These are phyloP conservation scores for Geotrichum candidum DNA, from an alignment of 1,139 yeast species.

Conservation along the genomic window DNA sequence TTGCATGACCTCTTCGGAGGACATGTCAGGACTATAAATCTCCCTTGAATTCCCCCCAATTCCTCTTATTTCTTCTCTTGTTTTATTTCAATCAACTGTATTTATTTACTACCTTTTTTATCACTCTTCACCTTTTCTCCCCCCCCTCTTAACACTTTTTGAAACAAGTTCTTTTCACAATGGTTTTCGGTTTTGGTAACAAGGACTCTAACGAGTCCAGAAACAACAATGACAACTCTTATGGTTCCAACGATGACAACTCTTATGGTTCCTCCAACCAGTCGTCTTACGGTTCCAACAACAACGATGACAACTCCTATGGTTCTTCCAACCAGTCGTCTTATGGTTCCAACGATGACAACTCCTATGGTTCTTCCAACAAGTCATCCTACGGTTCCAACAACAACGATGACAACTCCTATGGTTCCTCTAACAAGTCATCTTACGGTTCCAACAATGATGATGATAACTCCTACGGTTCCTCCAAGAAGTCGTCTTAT, in stretches of 20 bases:
- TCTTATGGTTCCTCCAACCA: conserved; percentile 17
- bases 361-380: conserved; percentile 19
- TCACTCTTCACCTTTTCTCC: not conserved
- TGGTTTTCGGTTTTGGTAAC: conserved; percentile 9
- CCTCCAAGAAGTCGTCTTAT: too few species aligned
- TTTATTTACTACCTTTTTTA: not conserved
- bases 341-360: conserved; percentile 26
- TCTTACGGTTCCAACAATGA: conserved; percentile 21
- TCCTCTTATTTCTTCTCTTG: not conserved
- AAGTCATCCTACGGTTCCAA: conserved; percentile 28
- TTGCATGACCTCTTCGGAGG: too few species aligned
- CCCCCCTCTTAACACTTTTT: not conserved
- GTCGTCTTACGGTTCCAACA: conserved; percentile 14
- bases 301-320: conserved; percentile 16
- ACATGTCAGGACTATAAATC: not conserved
- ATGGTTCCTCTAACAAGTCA: conserved; percentile 14
- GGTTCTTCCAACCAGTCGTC: conserved; percentile 20
- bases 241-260: conserved; percentile 12
- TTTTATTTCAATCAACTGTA: not conserved
- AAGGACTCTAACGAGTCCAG: conserved; percentile 12
- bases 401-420: conserved; percentile 19
- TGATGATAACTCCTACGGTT: not conserved
- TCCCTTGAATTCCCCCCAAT: not conserved
- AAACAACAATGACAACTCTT: conserved; percentile 10
- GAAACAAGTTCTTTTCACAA: not conserved